Conservation (phyloP, 176 grass and related monocot species). For the sorghum (Sorghum bicolor) region Sorghum_bicolor_NCBIv3 NC_012873.2:60844501-60845000, state of each 20-base stretch:
- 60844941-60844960: slow-evolving; percentile 49
- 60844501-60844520: slow-evolving; percentile 22
- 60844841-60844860: too few relatives aligned
- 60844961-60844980: slow-evolving; percentile 38
- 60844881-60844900: neutral
- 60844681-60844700: slow-evolving; percentile 20
- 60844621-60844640: slow-evolving; percentile 17
- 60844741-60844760: neutral
- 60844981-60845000: slow-evolving; percentile 42
- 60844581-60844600: slow-evolving; percentile 34
- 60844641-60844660: slow-evolving; percentile 42
- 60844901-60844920: slow-evolving; percentile 11
- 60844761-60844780: neutral
- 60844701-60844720: slow-evolving; percentile 1
- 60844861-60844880: too few relatives aligned
- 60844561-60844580: slow-evolving; percentile 41
- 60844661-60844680: neutral
- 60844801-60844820: too few relatives aligned
- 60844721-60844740: neutral
- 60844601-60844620: slow-evolving; percentile 28
- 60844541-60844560: slow-evolving; percentile 35
- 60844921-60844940: slow-evolving; percentile 56
- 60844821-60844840: too few relatives aligned
- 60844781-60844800: too few relatives aligned
- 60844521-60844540: neutral